Conservation (phyloP, 345 rosid genomes). For the Eucalyptus rudis region DNA sequence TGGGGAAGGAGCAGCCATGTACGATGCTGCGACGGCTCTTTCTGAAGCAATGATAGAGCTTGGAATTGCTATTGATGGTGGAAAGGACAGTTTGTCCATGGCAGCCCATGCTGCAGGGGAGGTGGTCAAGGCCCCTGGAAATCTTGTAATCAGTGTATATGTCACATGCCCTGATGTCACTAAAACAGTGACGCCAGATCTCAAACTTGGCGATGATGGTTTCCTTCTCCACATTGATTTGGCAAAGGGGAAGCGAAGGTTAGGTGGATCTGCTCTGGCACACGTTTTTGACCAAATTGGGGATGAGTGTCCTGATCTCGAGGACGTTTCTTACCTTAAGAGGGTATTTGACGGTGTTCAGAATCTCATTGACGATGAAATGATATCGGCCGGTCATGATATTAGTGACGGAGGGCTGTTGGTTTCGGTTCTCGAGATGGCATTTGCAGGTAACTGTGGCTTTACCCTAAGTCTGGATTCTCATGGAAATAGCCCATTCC, state of each 20-base stretch:
- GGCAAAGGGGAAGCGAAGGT: constrained; percentile 69
- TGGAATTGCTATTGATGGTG: constrained; percentile 96
- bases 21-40: constrained; percentile 79
- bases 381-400: constrained; percentile 87
- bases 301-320: constrained; percentile 78
- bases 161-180: constrained; percentile 86
- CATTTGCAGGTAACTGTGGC: constrained; percentile 88
- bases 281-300: constrained; percentile 84
- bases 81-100: constrained; percentile 93
- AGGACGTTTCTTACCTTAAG: constrained; percentile 65
- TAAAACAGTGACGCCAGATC: constrained; percentile 82
- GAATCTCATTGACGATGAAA: constrained; percentile 40
- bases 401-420: constrained; percentile 91
- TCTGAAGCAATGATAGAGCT: constrained; percentile 85
- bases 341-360: constrained; percentile 63
- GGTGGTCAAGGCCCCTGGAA: constrained; percentile 92
- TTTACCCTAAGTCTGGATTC: constrained; percentile 44
- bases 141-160: constrained; percentile 81
- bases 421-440: constrained; percentile 74
- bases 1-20: constrained; percentile 95
- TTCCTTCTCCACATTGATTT: constrained; percentile 70
- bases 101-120: constrained; percentile 78
- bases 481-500: constrained; percentile 48
- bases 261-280: constrained; percentile 91
- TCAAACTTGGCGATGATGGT: constrained; percentile 67